These are phyloP conservation scores for Colletotrichum tanaceti DNA, from an alignment of 2,329 filamentous ascomycete species.

Conservation along the genomic window DNA sequence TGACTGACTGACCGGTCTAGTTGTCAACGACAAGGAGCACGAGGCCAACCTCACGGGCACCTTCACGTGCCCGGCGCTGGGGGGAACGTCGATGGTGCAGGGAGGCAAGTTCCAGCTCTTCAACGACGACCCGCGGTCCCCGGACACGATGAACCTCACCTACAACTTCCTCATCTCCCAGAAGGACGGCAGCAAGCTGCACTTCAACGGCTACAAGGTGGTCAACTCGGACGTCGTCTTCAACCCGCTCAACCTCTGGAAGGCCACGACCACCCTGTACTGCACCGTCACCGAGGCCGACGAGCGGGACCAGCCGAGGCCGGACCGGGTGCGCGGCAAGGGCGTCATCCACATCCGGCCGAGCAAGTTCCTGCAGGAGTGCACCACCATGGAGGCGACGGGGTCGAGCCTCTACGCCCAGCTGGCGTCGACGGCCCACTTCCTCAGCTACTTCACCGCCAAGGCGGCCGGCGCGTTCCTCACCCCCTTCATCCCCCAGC, in stretches of 20 bases:
- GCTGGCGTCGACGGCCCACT: constrained; percentile 59
- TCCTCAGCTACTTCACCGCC: constrained; percentile 66
- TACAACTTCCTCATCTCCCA: constrained; percentile 70
- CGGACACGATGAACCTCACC: constrained; percentile 69
- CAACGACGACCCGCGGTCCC: constrained; percentile 61
- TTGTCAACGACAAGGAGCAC: constrained; percentile 61
- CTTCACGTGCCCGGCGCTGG: constrained; percentile 65
- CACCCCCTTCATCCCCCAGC: constrained; percentile 63
- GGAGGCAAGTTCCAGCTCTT: constrained; percentile 70
- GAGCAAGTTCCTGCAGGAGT: constrained; percentile 64
- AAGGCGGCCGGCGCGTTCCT: constrained; percentile 65
- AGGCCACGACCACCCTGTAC: constrained; percentile 70
- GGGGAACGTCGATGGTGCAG: constrained; percentile 70
- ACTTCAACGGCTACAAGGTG: constrained; percentile 72
- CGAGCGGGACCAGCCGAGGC: constrained; percentile 44
- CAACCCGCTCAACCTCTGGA: constrained; percentile 68
- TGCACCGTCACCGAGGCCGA: constrained; percentile 64
- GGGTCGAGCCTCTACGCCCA: constrained; percentile 60
- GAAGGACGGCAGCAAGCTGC: constrained; percentile 63
- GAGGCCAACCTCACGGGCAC: constrained; percentile 67
- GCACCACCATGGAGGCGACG: constrained; percentile 64
- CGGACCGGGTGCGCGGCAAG: constrained; percentile 63
- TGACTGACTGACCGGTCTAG: constrained; percentile 45
- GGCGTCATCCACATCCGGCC: constrained; percentile 69
- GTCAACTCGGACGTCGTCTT: constrained; percentile 70